A percentile compares a stretch with the other conserved stretches of the same genome.
Conservation (phyloP, 2,329 filamentous ascomycete species). For the Nigrospora osmanthi region DNA sequence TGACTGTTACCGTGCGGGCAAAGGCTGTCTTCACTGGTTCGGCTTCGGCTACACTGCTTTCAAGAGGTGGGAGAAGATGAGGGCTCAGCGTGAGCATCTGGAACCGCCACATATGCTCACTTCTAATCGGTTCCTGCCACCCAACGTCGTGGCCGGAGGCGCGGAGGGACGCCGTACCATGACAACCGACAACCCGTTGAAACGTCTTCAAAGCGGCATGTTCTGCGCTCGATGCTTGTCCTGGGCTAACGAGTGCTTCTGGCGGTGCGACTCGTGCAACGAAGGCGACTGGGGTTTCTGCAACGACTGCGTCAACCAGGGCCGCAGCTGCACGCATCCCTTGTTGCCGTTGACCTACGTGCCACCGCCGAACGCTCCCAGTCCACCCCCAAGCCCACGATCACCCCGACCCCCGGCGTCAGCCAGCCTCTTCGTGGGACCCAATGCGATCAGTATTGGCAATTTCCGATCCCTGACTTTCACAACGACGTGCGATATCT, state of each 20-base stretch:
- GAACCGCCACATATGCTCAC: constrained; percentile 50
- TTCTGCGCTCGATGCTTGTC: constrained; percentile 74
- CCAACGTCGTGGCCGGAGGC: constrained; percentile 39
- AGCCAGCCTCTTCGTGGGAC: constrained; percentile 39
- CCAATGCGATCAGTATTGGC: constrained; percentile 36
- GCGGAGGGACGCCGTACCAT: constrained; percentile 48
- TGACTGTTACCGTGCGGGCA: constrained; percentile 67
- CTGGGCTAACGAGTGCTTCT: constrained; percentile 77
- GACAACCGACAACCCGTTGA: constrained; percentile 59
- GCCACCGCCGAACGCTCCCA: constrained; percentile 19
- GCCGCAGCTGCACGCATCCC: constrained; percentile 72
- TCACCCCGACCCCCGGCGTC: constrained; percentile 34
- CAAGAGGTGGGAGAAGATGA: constrained; percentile 53
- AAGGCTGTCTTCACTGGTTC: constrained; percentile 80
- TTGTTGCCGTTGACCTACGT: constrained; percentile 69
- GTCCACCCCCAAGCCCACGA: constrained; percentile 30
- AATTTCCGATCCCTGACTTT: constrained; percentile 64
- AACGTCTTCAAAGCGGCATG: constrained; percentile 66
- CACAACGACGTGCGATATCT: constrained; percentile 71
- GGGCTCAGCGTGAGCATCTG: constrained; percentile 28
- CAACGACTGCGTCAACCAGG: constrained; percentile 77
- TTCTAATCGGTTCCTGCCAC: constrained; percentile 47
- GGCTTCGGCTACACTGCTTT: constrained; percentile 74
- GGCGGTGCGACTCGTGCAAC: constrained; percentile 82
- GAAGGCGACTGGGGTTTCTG: constrained; percentile 95